phyloP scores from a whole-genome alignment of 169 alveolate species.

The Eimeria zaria region DNA sequence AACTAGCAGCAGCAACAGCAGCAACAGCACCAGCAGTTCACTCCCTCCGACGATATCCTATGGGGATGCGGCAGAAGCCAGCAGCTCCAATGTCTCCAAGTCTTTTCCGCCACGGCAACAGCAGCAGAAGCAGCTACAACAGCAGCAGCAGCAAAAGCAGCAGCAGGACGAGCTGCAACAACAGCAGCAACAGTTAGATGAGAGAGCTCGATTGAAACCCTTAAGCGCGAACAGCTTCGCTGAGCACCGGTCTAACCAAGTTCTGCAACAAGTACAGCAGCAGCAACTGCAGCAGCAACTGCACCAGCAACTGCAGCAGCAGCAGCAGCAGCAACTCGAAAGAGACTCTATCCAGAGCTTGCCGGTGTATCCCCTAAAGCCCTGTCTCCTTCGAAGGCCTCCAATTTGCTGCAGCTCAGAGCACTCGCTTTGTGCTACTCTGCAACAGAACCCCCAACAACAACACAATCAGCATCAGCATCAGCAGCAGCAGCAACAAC shows the following conservation, averaged over 20 bases:
- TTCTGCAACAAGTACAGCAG: not conserved
- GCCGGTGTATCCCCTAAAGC: slow-evolving; percentile 13
- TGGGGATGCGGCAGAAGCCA: not conserved
- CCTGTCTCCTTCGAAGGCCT: slow-evolving; percentile 13
- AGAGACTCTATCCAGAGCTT: not conserved
- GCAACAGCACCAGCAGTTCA: not conserved
- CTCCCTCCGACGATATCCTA: not conserved
- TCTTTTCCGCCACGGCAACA: not conserved
- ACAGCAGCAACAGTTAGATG: not conserved
- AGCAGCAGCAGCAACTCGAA: not conserved
- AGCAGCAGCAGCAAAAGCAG: not conserved
- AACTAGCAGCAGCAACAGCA: slow-evolving; percentile 4
- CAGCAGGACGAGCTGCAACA: not conserved
- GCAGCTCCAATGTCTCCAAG: not conserved
- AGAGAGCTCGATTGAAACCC: slow-evolving; percentile 13
- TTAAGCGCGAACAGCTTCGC: not conserved
- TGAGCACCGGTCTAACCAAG: not conserved
- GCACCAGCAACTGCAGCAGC: not conserved
- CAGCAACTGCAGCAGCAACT: not conserved
- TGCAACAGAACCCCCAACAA: not conserved
- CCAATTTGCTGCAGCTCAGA: not conserved
- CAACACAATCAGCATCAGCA: not conserved
- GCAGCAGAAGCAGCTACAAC: slow-evolving; percentile 21
- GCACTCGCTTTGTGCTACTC: not conserved
- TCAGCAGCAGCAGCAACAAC: not conserved